Percentiles rank a stretch among this genome's conserved stretches.
phyloP scores from a whole-genome alignment of 768 basidiomycete genomes.

The Suillus cothurnatus region DNA sequence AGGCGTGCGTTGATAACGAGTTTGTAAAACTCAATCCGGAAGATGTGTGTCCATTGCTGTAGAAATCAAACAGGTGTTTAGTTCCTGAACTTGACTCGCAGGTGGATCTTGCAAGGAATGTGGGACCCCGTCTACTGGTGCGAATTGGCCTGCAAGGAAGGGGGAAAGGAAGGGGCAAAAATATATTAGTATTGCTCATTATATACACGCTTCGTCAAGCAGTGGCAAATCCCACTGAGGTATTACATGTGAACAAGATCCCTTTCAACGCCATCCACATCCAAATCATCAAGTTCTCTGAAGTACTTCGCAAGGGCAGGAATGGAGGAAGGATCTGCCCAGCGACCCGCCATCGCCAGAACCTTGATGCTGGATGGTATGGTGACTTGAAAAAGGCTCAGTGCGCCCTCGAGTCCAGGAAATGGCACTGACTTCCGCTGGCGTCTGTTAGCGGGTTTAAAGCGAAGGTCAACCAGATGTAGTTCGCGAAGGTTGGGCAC shows the following conservation, averaged over 20 bases:
- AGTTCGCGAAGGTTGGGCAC: conserved; percentile 51
- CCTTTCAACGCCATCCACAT: not conserved
- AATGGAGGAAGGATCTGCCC: conserved; percentile 21
- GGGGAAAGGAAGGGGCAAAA: not conserved
- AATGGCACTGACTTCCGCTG: not conserved
- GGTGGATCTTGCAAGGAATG: not conserved
- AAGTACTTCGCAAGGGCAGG: conserved; percentile 16
- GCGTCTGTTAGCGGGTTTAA: conserved; percentile 1
- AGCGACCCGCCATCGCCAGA: conserved; percentile 30
- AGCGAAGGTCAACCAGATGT: conserved; percentile 46
- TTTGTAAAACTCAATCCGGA: not conserved
- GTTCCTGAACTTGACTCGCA: not conserved
- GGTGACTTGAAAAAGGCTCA: not conserved
- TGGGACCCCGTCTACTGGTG: not conserved
- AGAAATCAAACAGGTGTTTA: not conserved
- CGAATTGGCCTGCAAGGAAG: not conserved
- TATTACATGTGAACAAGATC: not conserved
- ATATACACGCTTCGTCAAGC: not conserved
- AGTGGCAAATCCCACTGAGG: not conserved
- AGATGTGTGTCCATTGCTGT: not conserved
- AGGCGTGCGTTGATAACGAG: not conserved
- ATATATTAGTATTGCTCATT: not conserved
- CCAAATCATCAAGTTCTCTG: not conserved
- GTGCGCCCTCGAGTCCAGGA: not conserved
- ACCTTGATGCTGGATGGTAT: conserved; percentile 9